A percentile compares a stretch with the other conserved stretches of the same genome.
phyloP scores from a whole-genome alignment of 306 rosid genomes.

The Begonia fuchsioides region DNA sequence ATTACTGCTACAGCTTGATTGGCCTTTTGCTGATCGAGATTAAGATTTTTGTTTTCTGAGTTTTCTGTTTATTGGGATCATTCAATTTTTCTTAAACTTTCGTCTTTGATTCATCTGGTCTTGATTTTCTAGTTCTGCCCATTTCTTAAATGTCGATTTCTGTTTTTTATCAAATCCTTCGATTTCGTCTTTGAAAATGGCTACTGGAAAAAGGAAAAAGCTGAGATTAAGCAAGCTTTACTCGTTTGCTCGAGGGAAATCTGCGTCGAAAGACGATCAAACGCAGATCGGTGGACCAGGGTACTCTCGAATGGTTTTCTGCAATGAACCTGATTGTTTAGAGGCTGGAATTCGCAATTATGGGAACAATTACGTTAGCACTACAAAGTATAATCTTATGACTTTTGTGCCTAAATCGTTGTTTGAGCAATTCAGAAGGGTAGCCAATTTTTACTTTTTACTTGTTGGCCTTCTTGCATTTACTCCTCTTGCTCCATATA shows the following conservation, averaged over 20 bases:
- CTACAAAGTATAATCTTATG: conserved; percentile 64
- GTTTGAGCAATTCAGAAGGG: conserved; percentile 98
- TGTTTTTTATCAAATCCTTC: too few relatives aligned
- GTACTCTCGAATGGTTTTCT: conserved; percentile 58
- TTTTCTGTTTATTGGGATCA: not conserved
- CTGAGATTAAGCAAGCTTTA: conserved; percentile 75
- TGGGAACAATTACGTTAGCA: conserved; percentile 50
- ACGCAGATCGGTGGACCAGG: conserved; percentile 75
- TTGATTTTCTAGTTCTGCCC: not conserved
- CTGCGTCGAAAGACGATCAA: conserved; percentile 44
- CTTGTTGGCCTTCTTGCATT: conserved; percentile 62
- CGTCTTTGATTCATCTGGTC: not conserved
- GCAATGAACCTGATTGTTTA: conserved; percentile 48
- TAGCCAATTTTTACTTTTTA: conserved; percentile 79
- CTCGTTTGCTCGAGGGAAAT: conserved; percentile 57
- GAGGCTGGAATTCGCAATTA: conserved; percentile 45
- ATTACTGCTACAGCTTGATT: not conserved
- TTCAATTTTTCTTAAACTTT: not conserved
- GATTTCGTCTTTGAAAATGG: conserved; percentile 31
- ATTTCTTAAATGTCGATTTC: not conserved
- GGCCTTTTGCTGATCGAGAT: conserved; percentile 4
- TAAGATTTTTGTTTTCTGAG: conserved; percentile 7
- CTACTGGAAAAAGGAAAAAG: conserved; percentile 37
- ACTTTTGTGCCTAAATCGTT: conserved; percentile 83
- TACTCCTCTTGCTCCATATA: conserved; percentile 69